Percentiles rank a stretch among this genome's conserved stretches.
Conservation (phyloP, 495 filamentous ascomycete species). For the Lepidopterella palustris region DNA sequence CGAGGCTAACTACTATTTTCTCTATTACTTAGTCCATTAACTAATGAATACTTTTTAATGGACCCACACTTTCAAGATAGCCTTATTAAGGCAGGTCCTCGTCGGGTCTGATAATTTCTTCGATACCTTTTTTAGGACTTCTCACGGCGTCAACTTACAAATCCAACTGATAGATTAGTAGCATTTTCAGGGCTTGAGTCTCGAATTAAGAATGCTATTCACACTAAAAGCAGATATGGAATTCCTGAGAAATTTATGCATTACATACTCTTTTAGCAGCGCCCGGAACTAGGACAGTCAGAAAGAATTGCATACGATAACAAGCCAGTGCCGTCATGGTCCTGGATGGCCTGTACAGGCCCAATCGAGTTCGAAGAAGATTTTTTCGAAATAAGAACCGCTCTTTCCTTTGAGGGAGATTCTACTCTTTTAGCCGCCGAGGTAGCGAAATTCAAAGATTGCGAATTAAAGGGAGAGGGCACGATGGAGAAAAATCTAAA, state of each 20-base stretch:
- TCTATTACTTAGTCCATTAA: background rate
- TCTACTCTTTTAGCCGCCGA: background rate
- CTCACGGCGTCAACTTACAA: background rate
- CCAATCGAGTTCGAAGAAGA: too few species aligned
- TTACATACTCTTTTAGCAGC: background rate
- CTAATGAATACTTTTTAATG: constrained; percentile 43
- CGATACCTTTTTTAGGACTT: background rate
- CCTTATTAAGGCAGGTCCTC: background rate
- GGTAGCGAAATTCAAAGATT: background rate
- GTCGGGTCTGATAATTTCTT: background rate
- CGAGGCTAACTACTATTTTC: constrained; percentile 37
- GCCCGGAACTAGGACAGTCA: background rate
- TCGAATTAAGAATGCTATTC: background rate
- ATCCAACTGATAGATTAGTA: background rate
- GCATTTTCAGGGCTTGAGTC: background rate
- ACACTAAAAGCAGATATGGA: background rate
- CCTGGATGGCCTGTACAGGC: background rate
- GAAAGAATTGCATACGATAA: background rate
- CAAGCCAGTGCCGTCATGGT: background rate
- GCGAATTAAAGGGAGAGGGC: background rate
- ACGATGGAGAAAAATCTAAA: background rate
- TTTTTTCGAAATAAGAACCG: background rate
- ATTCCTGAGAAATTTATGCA: background rate
- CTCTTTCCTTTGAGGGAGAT: background rate
- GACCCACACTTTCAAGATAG: constrained; percentile 32